Evolutionary conservation across 2,329 filamentous ascomycete genomes (phyloP), one percentile per base, ranked within the genome.

Genomic region (Lachnellula subtilissima): DNA sequence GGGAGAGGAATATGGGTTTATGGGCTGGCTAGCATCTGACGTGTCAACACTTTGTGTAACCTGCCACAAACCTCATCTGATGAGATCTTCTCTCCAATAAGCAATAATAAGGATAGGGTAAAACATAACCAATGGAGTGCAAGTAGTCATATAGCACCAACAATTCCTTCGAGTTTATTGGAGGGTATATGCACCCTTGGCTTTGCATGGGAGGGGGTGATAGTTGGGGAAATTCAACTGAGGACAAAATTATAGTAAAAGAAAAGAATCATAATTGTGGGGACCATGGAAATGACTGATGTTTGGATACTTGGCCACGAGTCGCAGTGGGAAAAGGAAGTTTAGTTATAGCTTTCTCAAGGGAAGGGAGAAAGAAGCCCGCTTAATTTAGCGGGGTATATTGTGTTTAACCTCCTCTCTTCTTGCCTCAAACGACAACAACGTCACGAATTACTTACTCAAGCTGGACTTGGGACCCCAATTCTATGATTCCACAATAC

Each of bases 401-500:
- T 14, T 9, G 5, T 40, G 5, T 23, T 17, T 7, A 23, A 23
- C 42, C 42, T 14, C 19, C 42, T 23, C 17, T 4, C 42, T 45
- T 23, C n/a, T 40, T 40, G 14, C 37, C 14, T 40, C 5, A 40
- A 15, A 8, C 37, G 37, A 40, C 42, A 39, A n/a, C 37, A 39
- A 15, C 19, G 15, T 9, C 42, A 22, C 42, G 1, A 9, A 17
- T 17, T n/a, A 42, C 37, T 57, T n/a, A 42, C 37, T 57, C 57
- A 55, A 58, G 57, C 59, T 60, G 56, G 59, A 45, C 59, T 63
- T 63, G 61, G 48, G 50, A 50, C 36, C 19, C 35, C 42, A 9
- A 28, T 23, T 43, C 28, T 19, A 47, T 58, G 52, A 43, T 47
- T 46, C 19, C 17, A 43, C 19, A 35, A 17, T 19, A n/a, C 5